These are phyloP conservation scores for Tetrahymena thermophila DNA, from an alignment of 73 alveolate species.

Conservation along the genomic window DNA sequence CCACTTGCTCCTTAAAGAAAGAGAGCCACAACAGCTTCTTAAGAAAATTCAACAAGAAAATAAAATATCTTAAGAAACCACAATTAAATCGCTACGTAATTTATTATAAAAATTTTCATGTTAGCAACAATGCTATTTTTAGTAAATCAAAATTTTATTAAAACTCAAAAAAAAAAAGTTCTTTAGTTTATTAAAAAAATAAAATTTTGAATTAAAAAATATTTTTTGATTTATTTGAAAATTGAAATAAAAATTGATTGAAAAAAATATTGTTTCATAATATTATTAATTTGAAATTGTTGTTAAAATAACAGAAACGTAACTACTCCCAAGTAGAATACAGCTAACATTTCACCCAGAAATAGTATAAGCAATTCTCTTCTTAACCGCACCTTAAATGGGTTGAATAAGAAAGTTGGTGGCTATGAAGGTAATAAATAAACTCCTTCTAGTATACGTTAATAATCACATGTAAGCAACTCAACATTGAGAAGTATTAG, in stretches of 20 bases:
- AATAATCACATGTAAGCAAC: background rate
- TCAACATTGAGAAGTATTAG: background rate
- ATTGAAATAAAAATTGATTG: too few species aligned
- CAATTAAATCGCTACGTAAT: background rate
- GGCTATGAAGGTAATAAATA: background rate
- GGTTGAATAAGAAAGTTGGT: background rate
- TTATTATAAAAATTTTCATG: background rate
- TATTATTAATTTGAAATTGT: too few species aligned
- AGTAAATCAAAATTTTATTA: too few species aligned
- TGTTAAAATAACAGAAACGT: background rate
- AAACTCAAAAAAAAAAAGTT: too few species aligned
- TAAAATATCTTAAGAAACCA: background rate
- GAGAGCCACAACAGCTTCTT: background rate
- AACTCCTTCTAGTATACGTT: background rate
- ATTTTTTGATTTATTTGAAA: too few species aligned
- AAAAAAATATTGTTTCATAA: too few species aligned
- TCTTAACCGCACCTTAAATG: background rate
- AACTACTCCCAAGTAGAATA: background rate
- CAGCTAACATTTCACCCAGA: background rate
- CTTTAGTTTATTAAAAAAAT: too few species aligned
- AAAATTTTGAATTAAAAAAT: too few species aligned
- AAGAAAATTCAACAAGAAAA: background rate
- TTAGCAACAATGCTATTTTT: too few species aligned
- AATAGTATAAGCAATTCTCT: background rate
- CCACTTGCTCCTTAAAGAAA: background rate